These are phyloP conservation scores for Mimosa pudica DNA, from an alignment of 306 rosid genomes.

Conservation along the genomic window DNA sequence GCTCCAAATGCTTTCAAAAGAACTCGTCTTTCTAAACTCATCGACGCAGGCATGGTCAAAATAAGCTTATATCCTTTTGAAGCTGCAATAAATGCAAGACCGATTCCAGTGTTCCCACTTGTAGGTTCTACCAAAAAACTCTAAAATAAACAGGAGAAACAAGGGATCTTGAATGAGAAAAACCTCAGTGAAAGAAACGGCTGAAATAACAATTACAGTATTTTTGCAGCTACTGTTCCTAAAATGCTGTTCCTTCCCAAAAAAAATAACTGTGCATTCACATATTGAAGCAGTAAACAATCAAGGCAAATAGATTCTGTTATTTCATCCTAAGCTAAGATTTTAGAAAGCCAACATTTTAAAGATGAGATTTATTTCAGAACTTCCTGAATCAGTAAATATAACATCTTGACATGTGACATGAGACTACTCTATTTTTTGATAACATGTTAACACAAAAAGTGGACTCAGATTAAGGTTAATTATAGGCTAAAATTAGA, in stretches of 20 bases:
- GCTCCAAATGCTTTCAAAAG: slow-evolving; percentile 97
- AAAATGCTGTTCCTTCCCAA: background rate
- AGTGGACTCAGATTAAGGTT: slow-evolving; percentile 6
- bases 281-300: slow-evolving; percentile 1
- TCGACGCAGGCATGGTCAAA: slow-evolving; percentile 95
- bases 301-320: slow-evolving; percentile 11
- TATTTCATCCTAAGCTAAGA: slow-evolving; percentile 20
- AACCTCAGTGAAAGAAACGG: slow-evolving; percentile 9
- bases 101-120: slow-evolving; percentile 98
- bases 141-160: slow-evolving; percentile 47
- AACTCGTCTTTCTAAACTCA: slow-evolving; percentile 98
- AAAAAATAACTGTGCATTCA: background rate
- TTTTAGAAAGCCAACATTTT: background rate
- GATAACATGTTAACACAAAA: background rate
- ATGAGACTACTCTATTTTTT: slow-evolving; percentile 9
- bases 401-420: background rate
- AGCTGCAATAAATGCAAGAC: slow-evolving; percentile 98
- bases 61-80: slow-evolving; percentile 95
- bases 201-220: slow-evolving; percentile 22
- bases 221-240: background rate
- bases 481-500: slow-evolving; percentile 6
- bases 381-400: slow-evolving; percentile 32
- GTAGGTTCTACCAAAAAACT: slow-evolving; percentile 96
- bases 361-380: slow-evolving; percentile 23
- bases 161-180: slow-evolving; percentile 31